phyloP scores from a whole-genome alignment of 495 filamentous ascomycete genomes.

The Neurospora sp. region DNA sequence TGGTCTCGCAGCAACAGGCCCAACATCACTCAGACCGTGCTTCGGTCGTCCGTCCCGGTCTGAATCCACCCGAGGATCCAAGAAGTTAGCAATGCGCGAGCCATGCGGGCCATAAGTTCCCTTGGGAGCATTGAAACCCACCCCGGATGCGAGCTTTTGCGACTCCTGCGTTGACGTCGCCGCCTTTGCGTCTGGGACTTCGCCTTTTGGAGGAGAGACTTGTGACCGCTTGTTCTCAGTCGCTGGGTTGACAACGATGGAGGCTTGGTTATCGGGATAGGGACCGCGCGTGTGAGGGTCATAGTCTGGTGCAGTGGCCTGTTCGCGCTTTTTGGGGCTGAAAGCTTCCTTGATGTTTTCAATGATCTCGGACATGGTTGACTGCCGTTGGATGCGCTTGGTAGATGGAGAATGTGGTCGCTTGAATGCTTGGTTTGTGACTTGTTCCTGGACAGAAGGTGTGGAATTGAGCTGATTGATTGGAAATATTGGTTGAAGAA shows the following conservation, averaged over 20 bases:
- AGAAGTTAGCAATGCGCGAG: constrained; percentile 29
- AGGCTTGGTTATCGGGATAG: constrained; percentile 9
- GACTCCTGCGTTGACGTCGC: background rate
- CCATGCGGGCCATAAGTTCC: constrained; percentile 31
- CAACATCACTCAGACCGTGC: constrained; percentile 4
- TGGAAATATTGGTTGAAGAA: background rate
- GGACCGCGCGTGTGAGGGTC: constrained; percentile 13
- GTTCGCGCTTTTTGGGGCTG: constrained; percentile 15
- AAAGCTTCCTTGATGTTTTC: constrained; percentile 17
- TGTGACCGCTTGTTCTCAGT: background rate
- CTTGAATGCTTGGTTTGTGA: background rate
- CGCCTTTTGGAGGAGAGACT: background rate
- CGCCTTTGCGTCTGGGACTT: background rate
- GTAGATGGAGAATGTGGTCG: background rate
- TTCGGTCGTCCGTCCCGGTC: constrained; percentile 17
- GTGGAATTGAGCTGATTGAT: background rate
- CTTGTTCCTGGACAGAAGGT: background rate
- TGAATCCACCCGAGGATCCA: constrained; percentile 32
- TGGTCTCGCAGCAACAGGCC: constrained; percentile 2
- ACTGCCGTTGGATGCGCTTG: background rate
- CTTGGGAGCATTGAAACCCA: constrained; percentile 13
- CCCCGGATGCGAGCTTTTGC: constrained; percentile 9
- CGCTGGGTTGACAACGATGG: background rate
- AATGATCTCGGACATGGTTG: constrained; percentile 20
- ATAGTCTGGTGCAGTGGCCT: constrained; percentile 15